A percentile compares a stretch with the other conserved stretches of the same genome.
phyloP scores from a whole-genome alignment of 495 filamentous ascomycete genomes.

The Aspergillus mulundensis region DNA sequence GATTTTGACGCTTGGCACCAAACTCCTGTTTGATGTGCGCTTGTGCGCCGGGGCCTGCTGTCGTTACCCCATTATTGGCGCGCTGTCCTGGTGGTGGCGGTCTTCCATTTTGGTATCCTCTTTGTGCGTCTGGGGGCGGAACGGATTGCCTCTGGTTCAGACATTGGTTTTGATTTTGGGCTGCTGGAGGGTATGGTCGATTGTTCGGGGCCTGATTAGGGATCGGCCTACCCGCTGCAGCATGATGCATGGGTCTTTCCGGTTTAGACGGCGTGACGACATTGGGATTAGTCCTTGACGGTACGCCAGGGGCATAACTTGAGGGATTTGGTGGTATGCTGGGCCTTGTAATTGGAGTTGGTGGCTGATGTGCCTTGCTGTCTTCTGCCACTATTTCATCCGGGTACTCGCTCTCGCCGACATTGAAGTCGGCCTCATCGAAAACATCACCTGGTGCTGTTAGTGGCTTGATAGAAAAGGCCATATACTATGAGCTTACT shows the following conservation, averaged over 20 bases:
- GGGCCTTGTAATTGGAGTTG: constrained; percentile 25
- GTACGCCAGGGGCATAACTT: constrained; percentile 13
- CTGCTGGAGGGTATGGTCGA: constrained; percentile 20
- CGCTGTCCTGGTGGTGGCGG: constrained; percentile 20
- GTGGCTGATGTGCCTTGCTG: constrained; percentile 23
- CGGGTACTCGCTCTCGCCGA: constrained; percentile 53
- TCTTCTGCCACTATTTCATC: constrained; percentile 55
- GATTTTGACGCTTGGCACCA: constrained; percentile 20
- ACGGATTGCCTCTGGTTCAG: constrained; percentile 19
- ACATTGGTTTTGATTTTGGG: constrained; percentile 14
- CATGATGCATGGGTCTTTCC: constrained; percentile 30
- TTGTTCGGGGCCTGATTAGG: constrained; percentile 20
- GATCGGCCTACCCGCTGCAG: constrained; percentile 21
- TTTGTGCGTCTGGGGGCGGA: constrained; percentile 15
- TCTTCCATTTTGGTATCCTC: constrained; percentile 23
- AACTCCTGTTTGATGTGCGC: constrained; percentile 27
- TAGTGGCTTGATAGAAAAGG: constrained; percentile 15
- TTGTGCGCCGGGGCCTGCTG: constrained; percentile 17
- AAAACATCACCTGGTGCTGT: constrained; percentile 53
- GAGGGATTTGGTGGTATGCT: constrained; percentile 23
- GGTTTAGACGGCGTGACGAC: constrained; percentile 43
- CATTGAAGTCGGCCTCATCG: constrained; percentile 70
- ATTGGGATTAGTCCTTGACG: constrained; percentile 21
- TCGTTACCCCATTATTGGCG: constrained; percentile 6
- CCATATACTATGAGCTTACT: constrained; percentile 39